These are phyloP conservation scores for Termitomyces sp. DNA, from an alignment of 768 basidiomycete genomes.

Conservation along the genomic window DNA sequence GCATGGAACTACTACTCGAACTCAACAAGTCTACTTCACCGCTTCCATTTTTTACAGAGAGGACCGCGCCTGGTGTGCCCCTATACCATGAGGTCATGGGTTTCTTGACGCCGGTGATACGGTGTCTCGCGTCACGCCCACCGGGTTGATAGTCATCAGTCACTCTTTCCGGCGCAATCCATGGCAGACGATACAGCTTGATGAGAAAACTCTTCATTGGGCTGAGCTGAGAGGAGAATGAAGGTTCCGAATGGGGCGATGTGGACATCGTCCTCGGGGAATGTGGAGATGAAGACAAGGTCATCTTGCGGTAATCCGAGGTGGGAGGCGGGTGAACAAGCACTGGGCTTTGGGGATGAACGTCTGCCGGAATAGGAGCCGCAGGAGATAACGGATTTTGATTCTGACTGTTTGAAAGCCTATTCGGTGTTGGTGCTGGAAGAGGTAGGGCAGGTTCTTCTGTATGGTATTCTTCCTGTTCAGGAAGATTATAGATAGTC, in stretches of 20 bases:
- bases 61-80: slow-evolving; percentile 17
- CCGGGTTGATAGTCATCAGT: slow-evolving; percentile 40
- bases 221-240: slow-evolving; percentile 29
- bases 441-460: slow-evolving; percentile 9
- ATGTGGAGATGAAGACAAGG: slow-evolving; percentile 18
- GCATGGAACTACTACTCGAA: slow-evolving; percentile 19
- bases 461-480: slow-evolving; percentile 4
- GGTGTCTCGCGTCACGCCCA: slow-evolving; percentile 13
- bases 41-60: slow-evolving; percentile 17
- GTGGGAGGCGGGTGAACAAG: slow-evolving; percentile 26
- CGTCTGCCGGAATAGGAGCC: slow-evolving; percentile 2
- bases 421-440: slow-evolving; percentile 8
- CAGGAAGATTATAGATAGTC: slow-evolving; percentile 12
- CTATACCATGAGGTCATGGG: slow-evolving; percentile 30
- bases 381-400: slow-evolving; percentile 2
- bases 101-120: slow-evolving; percentile 16
- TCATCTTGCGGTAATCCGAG: slow-evolving; percentile 34
- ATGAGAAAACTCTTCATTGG: slow-evolving; percentile 37
- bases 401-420: slow-evolving; percentile 6
- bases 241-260: slow-evolving; percentile 26
- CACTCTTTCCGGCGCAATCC: slow-evolving; percentile 38
- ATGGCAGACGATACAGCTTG: slow-evolving; percentile 37
- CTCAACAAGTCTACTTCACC: slow-evolving; percentile 27
- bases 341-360: slow-evolving; percentile 21
- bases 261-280: slow-evolving; percentile 15